Evolutionary conservation across 306 rosid genomes (phyloP).

Genomic region (Crotalaria pallida): DNA sequence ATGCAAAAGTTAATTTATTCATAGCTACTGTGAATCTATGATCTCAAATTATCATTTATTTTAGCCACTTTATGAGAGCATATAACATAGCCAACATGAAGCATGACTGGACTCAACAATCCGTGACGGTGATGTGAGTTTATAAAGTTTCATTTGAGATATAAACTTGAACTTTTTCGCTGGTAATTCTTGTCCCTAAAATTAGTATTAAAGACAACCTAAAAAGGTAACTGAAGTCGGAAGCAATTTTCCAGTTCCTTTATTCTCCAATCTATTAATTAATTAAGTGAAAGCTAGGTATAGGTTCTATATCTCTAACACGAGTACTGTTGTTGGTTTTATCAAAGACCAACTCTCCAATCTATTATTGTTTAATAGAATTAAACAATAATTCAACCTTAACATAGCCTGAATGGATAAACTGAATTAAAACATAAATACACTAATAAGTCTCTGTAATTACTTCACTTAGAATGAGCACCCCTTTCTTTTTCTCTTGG

Average conservation of each 20-base stretch:
- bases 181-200: background rate
- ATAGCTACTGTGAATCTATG: background rate
- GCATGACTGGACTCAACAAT: background rate
- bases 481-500: slow-evolving; percentile 82
- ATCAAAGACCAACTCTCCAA: background rate
- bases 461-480: slow-evolving; percentile 86
- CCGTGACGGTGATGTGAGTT: background rate
- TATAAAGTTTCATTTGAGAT: background rate
- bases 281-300: background rate
- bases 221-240: background rate
- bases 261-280: background rate
- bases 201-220: background rate
- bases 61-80: background rate
- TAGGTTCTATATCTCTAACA: background rate
- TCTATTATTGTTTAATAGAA: background rate
- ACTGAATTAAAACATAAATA: background rate
- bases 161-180: background rate
- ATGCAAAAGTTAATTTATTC: background rate
- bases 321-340: background rate
- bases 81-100: background rate
- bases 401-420: background rate
- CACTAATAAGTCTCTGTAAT: slow-evolving; percentile 13
- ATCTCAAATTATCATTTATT: background rate
- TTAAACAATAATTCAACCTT: background rate
- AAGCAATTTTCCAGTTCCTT: background rate